Percentiles rank a stretch among this genome's conserved stretches.
These are phyloP conservation scores for Lathyrus oleraceus DNA, from an alignment of 306 rosid species.

Conservation along the genomic window DNA sequence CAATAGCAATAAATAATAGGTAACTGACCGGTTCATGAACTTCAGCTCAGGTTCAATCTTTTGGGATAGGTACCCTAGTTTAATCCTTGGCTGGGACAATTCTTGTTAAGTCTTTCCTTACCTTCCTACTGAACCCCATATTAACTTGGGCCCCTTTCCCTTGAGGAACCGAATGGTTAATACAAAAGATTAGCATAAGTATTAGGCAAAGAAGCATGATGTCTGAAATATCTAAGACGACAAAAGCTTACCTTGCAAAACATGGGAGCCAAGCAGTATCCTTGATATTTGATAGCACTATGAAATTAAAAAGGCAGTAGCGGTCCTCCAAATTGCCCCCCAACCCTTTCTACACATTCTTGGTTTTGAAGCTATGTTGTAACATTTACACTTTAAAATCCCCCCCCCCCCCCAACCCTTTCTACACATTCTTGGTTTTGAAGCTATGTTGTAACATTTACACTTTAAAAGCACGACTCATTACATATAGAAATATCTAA, in stretches of 20 bases:
- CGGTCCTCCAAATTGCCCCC: slow-evolving; percentile 1
- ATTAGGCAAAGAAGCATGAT: not conserved
- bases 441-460: slow-evolving; percentile 3
- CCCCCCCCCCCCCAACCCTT: not conserved
- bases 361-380: slow-evolving; percentile 13
- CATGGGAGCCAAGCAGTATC: slow-evolving; percentile 14
- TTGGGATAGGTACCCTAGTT: not conserved
- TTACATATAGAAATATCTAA: not conserved
- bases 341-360: not conserved
- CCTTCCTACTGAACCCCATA: not conserved
- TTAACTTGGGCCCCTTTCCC: not conserved
- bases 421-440: slow-evolving; percentile 15
- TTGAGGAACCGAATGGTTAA: not conserved
- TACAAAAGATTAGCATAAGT: not conserved
- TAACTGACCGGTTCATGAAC: not conserved
- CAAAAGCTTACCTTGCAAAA: slow-evolving; percentile 1
- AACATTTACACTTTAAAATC: not conserved
- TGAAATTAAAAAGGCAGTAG: not conserved
- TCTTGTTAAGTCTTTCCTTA: not conserved
- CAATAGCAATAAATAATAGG: slow-evolving; percentile 7
- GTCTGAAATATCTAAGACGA: slow-evolving; percentile 10
- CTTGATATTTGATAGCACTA: slow-evolving; percentile 14
- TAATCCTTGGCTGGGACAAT: not conserved
- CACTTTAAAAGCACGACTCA: not conserved
- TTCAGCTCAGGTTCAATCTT: not conserved